Percentiles rank a stretch among this genome's conserved stretches.
These are phyloP conservation scores for Blastobotrys chiropterorum DNA, from an alignment of 805 yeast species.

Conservation along the genomic window DNA sequence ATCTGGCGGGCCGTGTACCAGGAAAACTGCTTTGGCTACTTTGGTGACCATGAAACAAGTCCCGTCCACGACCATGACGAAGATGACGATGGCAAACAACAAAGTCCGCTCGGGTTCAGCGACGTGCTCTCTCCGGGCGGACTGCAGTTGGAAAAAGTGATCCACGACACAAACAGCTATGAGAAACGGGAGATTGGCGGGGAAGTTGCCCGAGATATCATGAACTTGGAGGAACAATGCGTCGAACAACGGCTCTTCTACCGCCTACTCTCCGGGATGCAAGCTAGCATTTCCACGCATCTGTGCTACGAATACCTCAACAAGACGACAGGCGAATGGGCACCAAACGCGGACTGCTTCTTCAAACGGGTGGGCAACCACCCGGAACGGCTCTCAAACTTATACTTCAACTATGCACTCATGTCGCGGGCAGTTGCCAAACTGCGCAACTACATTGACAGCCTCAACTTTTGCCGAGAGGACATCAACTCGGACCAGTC, in stretches of 20 bases:
- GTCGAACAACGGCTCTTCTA: slow-evolving; percentile 85
- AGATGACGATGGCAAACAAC: neutral
- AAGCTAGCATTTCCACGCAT: slow-evolving; percentile 91
- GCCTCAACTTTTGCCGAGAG: slow-evolving; percentile 43
- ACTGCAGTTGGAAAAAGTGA: slow-evolving; percentile 17
- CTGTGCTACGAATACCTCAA: slow-evolving; percentile 76
- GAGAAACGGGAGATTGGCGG: slow-evolving; percentile 25
- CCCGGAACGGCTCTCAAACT: slow-evolving; percentile 83
- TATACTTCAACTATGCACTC: slow-evolving; percentile 88
- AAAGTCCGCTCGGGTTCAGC: too few species aligned
- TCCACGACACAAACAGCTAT: slow-evolving; percentile 19
- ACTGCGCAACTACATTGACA: slow-evolving; percentile 46
- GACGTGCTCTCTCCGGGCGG: slow-evolving; percentile 12
- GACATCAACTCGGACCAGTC: slow-evolving; percentile 37
- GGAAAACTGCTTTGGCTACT: slow-evolving; percentile 75
- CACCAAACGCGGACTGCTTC: slow-evolving; percentile 74
- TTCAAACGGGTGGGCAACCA: slow-evolving; percentile 84
- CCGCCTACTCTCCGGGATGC: slow-evolving; percentile 86
- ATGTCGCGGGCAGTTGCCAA: slow-evolving; percentile 77
- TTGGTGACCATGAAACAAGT: slow-evolving; percentile 21
- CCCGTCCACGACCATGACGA: neutral
- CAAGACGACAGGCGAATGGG: slow-evolving; percentile 69
- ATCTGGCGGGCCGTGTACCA: slow-evolving; percentile 91
- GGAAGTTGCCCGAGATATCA: slow-evolving; percentile 24
- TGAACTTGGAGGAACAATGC: slow-evolving; percentile 51